Evolutionary conservation across 2,329 filamentous ascomycete species (phyloP), one percentile per base, ranked within the genome.

Genomic region (Pyrenophora teres): DNA sequence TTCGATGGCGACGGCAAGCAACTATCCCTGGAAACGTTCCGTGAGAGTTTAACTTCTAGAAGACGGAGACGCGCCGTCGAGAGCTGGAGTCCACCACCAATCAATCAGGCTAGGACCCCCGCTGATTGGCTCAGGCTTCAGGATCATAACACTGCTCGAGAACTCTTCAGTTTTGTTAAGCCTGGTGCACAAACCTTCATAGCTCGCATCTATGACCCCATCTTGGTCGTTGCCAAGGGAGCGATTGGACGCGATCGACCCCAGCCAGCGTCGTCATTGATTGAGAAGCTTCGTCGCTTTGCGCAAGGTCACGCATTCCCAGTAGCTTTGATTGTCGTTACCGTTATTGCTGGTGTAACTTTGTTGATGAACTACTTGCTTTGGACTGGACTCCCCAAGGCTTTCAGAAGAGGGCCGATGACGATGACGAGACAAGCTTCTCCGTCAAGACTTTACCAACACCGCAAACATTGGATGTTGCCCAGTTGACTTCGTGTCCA

Each of bases 101-200:
- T 92, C 54, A 87, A 92, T 63, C 88, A 90, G 67, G 88, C 87
- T 2, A 80, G 89, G 54, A 89, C 86, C n/a, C 89, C 87, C 1
- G 85, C 82, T 3, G 87, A 89, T 13, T 93, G 89, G 89, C 78
- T 92, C 42, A 82, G 83, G 21, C 79, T 91, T 49, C 89, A 92
- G 69, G 89, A 92, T 61, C 88, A 91, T 62, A 87, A 90, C 64
- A 91, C 88, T 1, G 89, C 88, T 2, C 83, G 82, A 32, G 89
- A 92, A 65, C 82, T 92, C 13, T 90, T 92, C 68, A 81, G 84
- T n/a, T 82, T 89, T 27, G 82, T 92, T 62, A 91, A 90, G 58
- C 89, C 89, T 6, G 78, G 81, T 47, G 83, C 85, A 1, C 81
- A 89, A 64, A 88, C 85, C 69, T 90, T 91, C 67, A 78, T 90